Evolutionary conservation across 345 rosid genomes (phyloP).

Genomic region (Conringia planisiliqua): DNA sequence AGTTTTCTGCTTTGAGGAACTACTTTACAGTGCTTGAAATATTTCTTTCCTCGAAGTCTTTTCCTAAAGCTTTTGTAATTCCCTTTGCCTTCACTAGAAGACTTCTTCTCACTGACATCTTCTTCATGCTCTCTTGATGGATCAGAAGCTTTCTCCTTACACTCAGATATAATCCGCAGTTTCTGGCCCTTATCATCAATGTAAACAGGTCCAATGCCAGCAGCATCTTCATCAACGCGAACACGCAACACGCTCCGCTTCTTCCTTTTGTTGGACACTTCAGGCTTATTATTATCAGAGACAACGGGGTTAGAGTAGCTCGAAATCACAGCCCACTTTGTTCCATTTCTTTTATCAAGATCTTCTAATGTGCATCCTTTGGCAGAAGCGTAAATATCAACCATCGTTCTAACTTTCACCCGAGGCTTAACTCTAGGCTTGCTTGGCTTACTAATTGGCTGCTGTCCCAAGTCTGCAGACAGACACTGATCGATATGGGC

Average conservation of each 20-base stretch:
- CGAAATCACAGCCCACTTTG: slow-evolving; percentile 35
- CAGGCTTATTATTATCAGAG: slow-evolving; percentile 35
- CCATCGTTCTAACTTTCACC: slow-evolving; percentile 62
- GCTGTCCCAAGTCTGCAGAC: slow-evolving; percentile 57
- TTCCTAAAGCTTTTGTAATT: slow-evolving; percentile 45
- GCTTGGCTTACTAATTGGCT: slow-evolving; percentile 48
- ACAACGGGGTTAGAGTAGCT: slow-evolving; percentile 43
- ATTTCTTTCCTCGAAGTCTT: slow-evolving; percentile 41
- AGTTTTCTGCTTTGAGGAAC: slow-evolving; percentile 50
- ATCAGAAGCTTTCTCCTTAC: slow-evolving; percentile 24
- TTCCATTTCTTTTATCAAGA: slow-evolving; percentile 36
- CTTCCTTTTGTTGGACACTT: slow-evolving; percentile 37
- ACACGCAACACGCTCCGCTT: slow-evolving; percentile 38
- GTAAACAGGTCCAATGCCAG: slow-evolving; percentile 72
- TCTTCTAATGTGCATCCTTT: slow-evolving; percentile 43
- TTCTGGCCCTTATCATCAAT: slow-evolving; percentile 85
- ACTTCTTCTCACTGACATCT: slow-evolving; percentile 32
- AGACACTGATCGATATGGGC: slow-evolving; percentile 99
- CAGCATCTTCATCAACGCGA: slow-evolving; percentile 44
- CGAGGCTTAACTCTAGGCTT: slow-evolving; percentile 70
- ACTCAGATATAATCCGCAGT: slow-evolving; percentile 76
- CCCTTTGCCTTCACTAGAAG: slow-evolving; percentile 36
- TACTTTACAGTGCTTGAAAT: slow-evolving; percentile 51
- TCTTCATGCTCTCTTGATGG: slow-evolving; percentile 10
- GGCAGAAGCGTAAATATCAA: slow-evolving; percentile 72